Evolutionary conservation across 116 monocot species (phyloP).

Genomic region (Papilionanthe hybrid): DNA sequence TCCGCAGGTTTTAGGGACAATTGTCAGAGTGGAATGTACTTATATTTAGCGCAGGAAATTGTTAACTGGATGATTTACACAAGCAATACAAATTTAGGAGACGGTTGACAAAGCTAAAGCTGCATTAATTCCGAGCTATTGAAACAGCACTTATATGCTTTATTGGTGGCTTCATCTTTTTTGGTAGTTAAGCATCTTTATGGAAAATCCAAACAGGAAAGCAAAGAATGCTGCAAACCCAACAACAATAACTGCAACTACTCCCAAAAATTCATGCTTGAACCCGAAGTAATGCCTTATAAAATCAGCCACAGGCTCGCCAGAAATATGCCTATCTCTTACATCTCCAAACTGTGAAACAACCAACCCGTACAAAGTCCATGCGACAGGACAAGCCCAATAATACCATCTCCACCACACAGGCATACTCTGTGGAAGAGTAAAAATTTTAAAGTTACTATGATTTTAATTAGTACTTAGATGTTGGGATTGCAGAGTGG

Average conservation of each 20-base stretch:
- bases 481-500: background rate
- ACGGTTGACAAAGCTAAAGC: background rate
- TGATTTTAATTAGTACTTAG: background rate
- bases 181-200: slow-evolving; percentile 14
- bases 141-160: no score
- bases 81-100: background rate
- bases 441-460: background rate
- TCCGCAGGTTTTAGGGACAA: no score
- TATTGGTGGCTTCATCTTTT: background rate
- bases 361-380: slow-evolving; percentile 22
- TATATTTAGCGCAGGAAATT: background rate
- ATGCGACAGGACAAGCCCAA: slow-evolving; percentile 22
- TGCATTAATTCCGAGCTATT: no score
- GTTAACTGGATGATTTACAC: background rate
- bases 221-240: slow-evolving; percentile 17
- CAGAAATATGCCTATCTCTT: background rate
- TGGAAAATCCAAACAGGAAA: slow-evolving; percentile 2
- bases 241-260: slow-evolving; percentile 3
- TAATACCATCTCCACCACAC: slow-evolving; percentile 27
- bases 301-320: background rate
- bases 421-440: slow-evolving; percentile 6
- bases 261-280: slow-evolving; percentile 15
- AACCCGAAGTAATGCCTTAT: slow-evolving; percentile 15
- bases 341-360: slow-evolving; percentile 19
- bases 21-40: background rate